Percentiles rank a stretch among this genome's conserved stretches.
phyloP scores from a whole-genome alignment of 148 eudicot genomes.

The Heliamphora exappendiculata region DNA sequence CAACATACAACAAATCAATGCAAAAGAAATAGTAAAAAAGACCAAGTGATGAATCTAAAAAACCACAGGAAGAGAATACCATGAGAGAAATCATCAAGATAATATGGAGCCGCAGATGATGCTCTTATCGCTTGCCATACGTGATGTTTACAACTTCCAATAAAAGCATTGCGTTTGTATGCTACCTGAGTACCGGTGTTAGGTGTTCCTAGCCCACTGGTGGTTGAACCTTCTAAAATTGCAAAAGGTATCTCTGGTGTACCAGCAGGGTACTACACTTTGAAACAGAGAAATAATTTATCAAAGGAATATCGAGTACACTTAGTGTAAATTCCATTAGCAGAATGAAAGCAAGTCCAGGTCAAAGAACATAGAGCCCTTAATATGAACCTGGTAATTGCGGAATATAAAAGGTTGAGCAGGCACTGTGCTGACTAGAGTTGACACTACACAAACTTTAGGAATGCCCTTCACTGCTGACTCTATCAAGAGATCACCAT shows the following conservation, averaged over 20 bases:
- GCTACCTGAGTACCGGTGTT: conserved; percentile 58
- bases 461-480: conserved; percentile 82
- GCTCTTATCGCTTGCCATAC: conserved; percentile 98
- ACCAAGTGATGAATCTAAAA: neutral
- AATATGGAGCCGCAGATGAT: conserved; percentile 99
- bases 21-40: neutral
- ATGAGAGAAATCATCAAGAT: conserved; percentile 94
- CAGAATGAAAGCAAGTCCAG: neutral
- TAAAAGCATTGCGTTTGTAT: conserved; percentile 72
- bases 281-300: conserved; percentile 2
- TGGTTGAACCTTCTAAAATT: conserved; percentile 59
- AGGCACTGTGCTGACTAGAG: conserved; percentile 80
- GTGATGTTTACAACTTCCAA: conserved; percentile 96
- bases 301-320: neutral
- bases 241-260: conserved; percentile 79
- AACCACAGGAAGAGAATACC: conserved; percentile 39
- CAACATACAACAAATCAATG: conserved; percentile 6
- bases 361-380: neutral
- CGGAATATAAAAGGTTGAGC: conserved; percentile 97
- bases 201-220: conserved; percentile 52
- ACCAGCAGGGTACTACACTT: conserved; percentile 89
- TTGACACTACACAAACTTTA: conserved; percentile 92
- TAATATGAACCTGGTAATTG: conserved; percentile 74
- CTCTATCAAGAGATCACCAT: conserved; percentile 89
- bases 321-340: neutral